A percentile compares a stretch with the other conserved stretches of the same genome.
Conservation (phyloP, 805 yeast genomes). For the Wickerhamiella australiensis region DNA sequence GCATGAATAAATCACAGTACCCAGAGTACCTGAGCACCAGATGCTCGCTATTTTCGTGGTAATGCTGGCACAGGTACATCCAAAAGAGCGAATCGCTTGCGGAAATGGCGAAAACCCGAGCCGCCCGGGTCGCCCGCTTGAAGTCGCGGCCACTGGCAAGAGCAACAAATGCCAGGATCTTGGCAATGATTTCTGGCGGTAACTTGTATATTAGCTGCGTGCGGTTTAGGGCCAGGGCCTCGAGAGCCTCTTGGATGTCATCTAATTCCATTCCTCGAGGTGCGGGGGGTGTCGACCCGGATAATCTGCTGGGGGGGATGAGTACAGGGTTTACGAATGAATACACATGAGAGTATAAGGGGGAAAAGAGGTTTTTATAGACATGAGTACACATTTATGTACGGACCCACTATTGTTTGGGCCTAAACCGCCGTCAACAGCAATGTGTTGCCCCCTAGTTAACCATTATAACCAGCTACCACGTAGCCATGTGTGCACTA, state of each 20-base stretch:
- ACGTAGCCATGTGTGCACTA: no score
- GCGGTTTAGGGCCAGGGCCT: conserved; percentile 48
- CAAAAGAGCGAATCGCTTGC: conserved; percentile 20
- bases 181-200: conserved; percentile 24
- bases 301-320: background rate
- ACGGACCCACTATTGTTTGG: no score
- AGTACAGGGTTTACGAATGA: no score
- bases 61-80: conserved; percentile 21
- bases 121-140: conserved; percentile 15
- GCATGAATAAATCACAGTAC: conserved; percentile 42
- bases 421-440: no score
- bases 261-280: background rate
- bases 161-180: conserved; percentile 23
- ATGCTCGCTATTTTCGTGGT: conserved; percentile 13
- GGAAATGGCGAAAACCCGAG: conserved; percentile 18
- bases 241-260: conserved; percentile 39
- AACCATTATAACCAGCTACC: no score
- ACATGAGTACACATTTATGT: no score
- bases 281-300: background rate
- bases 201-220: conserved; percentile 21
- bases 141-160: conserved; percentile 17
- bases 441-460: no score
- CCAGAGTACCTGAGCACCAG: conserved; percentile 18
- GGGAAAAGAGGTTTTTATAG: no score
- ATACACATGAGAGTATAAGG: no score